phyloP scores from a whole-genome alignment of 441 rosid species.

The Viola pubescens region DNA sequence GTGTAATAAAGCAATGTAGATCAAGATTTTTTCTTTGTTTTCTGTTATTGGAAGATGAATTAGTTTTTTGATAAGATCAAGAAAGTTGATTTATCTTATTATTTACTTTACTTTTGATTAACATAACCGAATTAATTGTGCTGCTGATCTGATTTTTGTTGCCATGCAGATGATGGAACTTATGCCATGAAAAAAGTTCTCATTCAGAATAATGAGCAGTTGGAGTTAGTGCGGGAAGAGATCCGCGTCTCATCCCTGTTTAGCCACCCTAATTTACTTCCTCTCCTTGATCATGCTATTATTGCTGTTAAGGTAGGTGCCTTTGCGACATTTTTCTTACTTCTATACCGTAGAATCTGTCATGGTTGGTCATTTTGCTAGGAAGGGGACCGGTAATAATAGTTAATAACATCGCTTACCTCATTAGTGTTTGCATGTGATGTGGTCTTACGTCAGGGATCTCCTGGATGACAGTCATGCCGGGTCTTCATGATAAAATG shows the following conservation, averaged over 20 bases:
- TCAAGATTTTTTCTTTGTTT: too few species aligned
- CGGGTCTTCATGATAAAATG: too few species aligned
- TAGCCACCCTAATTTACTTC: conserved; percentile 85
- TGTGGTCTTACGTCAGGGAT: too few species aligned
- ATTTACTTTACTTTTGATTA: background rate
- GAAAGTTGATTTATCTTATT: too few species aligned
- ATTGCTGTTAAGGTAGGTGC: conserved; percentile 68
- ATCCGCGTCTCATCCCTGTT: conserved; percentile 90
- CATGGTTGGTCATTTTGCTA: too few species aligned
- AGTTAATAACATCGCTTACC: too few species aligned
- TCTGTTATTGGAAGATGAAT: too few species aligned
- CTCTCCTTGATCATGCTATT: conserved; percentile 94
- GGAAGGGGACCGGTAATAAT: too few species aligned
- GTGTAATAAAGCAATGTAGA: too few species aligned
- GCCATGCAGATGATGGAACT: conserved; percentile 71
- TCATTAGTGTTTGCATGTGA: too few species aligned
- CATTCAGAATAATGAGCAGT: conserved; percentile 80
- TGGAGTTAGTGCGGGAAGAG: conserved; percentile 94
- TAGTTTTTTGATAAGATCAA: too few species aligned
- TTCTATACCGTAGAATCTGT: background rate
- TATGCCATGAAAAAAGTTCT: conserved; percentile 98
- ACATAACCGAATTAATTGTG: background rate
- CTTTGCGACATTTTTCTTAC: background rate
- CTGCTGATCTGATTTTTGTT: background rate
- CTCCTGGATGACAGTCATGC: too few species aligned